Base-by-base conservation (phyloP, 805 yeast species). In the Scheffersomyces amazonensis region DNA sequence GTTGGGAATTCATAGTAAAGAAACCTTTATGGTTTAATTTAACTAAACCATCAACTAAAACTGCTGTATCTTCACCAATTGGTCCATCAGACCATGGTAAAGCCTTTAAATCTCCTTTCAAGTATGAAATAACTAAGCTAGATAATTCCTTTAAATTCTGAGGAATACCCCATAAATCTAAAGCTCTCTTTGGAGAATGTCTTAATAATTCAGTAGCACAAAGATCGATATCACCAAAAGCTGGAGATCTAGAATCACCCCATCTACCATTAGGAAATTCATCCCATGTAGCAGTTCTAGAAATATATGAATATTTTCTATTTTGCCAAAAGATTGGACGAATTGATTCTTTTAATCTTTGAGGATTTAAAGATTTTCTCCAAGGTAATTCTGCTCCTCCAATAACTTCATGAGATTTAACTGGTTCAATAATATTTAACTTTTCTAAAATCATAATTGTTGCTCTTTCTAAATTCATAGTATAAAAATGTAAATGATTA, bases 201-300 rank as follows among this genome's bases (percentile, higher is more conserved):
- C 96, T 78, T 50, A 90, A 77, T 54, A 89, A 69, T 18, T 83
- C 81, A 24, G 88, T 78, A 16, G 91, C 93, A 49, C 81, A 82
- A 37, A 85, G 73, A 58, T 87, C 96, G 41, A 89, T 73, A 47
- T 87, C 95, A 53, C 96, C 96, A 64, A 85, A 90, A 2, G 98
- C 98, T 4, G 99, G 99, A 31, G 98, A 93, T 42, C 96, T 74
- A 3, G 97, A 87, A 60, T 93, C 97, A 53, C 99, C 99, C 90
- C 96, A 93, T 67, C 99, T 76, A 43, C 99, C 99, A 62, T 91
- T 93, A 36, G 99, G 99, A 56, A 91, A 93, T 62, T 93, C 99
- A 65, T 93, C 99, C 89, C 99, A 93, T 40, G 84, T 83, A 18
- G 93, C 80, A 7, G 97, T 91, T 61, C 98, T 76, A 34, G 88